Evolutionary conservation across 306 rosid genomes (phyloP), one percentile per base, ranked within the genome.

Genomic region (Potentilla sterilis): DNA sequence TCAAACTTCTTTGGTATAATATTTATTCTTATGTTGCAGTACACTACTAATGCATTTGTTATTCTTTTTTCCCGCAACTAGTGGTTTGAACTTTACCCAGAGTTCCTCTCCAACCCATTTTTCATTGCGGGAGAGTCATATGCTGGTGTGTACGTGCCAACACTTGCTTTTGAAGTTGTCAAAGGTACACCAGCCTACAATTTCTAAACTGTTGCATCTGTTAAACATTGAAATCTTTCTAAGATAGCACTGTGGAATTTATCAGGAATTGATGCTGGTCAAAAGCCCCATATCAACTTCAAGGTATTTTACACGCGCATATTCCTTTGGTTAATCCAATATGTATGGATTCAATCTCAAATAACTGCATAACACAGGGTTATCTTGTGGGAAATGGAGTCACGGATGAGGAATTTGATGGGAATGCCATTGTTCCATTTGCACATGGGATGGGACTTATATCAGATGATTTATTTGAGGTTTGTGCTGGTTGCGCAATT

Each of bases 301-400:
- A 90, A 93, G 98, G 97, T 93, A 49, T 66, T 75, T 55, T 22
- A 52, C 80, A 73, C 81, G 42, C 67, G 42, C 57, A 28, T 69
- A n/a, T 21, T 40, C 77, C 75, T 41, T 49, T 66, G 82, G 79
- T 48, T 28, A 14, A 35, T 76, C 35, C 73, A 69, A 55, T 46
- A 55, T 69, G 42, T 40, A 42, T 24, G 67, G 79, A 46, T 41
- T 67, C 62, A 61, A 74, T 58, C 82, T 85, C 42, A 80, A 65
- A 48, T 80, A 54, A n/a, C 61, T 71, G 22, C 38, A 24, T 74
- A 43, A 42, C 19, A 78, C 86, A 95, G 98, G 98, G 98, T 64
- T 95, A 89, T 82, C 32, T 95, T 79, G 96, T 95, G 76, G 98
- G 98, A 80, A 95, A 95, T 85, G 98, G 98, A 49, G 97, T 95